phyloP scores from a whole-genome alignment of 2,329 filamentous ascomycete species.

The Phialophora chinensis region DNA sequence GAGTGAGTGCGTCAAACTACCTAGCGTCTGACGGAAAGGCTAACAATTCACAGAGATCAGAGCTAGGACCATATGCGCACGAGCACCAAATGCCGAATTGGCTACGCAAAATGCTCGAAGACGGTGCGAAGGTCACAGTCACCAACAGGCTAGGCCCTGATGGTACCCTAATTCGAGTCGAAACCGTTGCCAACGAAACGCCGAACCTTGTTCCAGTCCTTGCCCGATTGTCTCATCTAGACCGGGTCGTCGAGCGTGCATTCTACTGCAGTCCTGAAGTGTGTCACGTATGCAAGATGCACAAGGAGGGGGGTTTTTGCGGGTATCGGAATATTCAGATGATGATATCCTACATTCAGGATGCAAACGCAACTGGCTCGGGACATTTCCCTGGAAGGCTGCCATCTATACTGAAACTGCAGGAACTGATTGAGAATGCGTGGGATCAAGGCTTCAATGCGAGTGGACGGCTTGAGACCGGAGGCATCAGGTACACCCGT shows the following conservation, averaged over 20 bases:
- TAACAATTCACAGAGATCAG: conserved; percentile 50
- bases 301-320: conserved; percentile 87
- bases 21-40: background rate
- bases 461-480: conserved; percentile 77
- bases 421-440: conserved; percentile 83
- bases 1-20: conserved; percentile 20
- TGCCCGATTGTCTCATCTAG: conserved; percentile 67
- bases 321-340: conserved; percentile 96
- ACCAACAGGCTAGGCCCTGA: conserved; percentile 57
- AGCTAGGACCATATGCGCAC: conserved; percentile 74
- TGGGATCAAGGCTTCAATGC: conserved; percentile 86
- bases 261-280: conserved; percentile 80
- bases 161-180: conserved; percentile 52
- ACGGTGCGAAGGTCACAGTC: conserved; percentile 62
- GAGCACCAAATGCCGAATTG: conserved; percentile 76
- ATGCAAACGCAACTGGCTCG: conserved; percentile 61
- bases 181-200: conserved; percentile 55
- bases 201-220: conserved; percentile 67
- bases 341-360: conserved; percentile 78
- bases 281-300: conserved; percentile 80
- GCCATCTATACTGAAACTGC: conserved; percentile 80
- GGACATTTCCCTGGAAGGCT: conserved; percentile 65
- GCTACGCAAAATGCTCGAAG: conserved; percentile 67
- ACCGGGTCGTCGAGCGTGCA: conserved; percentile 68
- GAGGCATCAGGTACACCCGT: conserved; percentile 82